Conservation (phyloP, 768 basidiomycete genomes). For the Boletus rufocinnamomeus region DNA sequence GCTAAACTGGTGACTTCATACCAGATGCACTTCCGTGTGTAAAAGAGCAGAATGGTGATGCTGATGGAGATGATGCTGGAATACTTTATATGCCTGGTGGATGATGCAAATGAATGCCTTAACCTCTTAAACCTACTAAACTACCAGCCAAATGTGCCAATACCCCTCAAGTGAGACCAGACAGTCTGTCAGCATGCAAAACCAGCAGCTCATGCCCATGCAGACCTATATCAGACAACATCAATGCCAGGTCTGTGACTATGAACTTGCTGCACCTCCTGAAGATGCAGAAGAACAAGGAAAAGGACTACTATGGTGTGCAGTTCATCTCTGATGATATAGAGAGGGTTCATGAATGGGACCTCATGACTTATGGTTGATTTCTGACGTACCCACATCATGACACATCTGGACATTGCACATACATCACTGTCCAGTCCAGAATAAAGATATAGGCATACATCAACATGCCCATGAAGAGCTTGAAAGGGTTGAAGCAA, state of each 20-base stretch:
- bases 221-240: too few species aligned
- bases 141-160: neutral
- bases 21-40: neutral
- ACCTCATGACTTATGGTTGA: neutral
- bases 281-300: too few species aligned
- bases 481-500: neutral
- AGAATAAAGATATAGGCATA: neutral
- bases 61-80: neutral
- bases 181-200: too few species aligned
- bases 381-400: neutral
- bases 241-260: too few species aligned
- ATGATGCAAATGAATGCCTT: neutral
- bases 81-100: neutral
- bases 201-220: too few species aligned
- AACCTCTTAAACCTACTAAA: neutral
- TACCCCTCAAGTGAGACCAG: neutral
- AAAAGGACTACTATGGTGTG: too few species aligned
- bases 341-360: too few species aligned
- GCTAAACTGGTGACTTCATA: too few species aligned
- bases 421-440: neutral
- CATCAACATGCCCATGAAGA: neutral
- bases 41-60: fast-evolving
- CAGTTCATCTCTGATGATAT: too few species aligned
- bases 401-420: neutral
- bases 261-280: too few species aligned